Evolutionary conservation across 768 basidiomycete species (phyloP), one percentile per base, ranked within the genome.

Genomic region (Pholiota microspora): DNA sequence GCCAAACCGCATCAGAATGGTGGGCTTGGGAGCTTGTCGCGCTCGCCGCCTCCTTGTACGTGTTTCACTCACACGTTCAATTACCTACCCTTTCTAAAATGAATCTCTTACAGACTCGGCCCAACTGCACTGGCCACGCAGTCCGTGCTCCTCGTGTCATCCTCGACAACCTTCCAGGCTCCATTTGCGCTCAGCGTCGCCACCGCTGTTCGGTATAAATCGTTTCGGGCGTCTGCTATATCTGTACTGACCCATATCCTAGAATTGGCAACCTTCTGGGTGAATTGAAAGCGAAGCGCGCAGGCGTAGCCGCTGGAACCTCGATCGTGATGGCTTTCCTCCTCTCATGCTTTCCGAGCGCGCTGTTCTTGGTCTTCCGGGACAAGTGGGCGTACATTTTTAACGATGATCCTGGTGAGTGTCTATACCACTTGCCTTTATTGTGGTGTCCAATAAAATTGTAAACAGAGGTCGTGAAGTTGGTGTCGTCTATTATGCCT

Each of bases 1-100:
- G 85, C 0, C 92, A 94, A 68, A 87, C 83, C 3, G 92, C 91
- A 1, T 85, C 84, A 3, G 96, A 97, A 69, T 98, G 95, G 96
- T 98, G 95, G 94, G 87, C 89, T 34, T 96, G 96, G 96, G 94
- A 97, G 70, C 78, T 93, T 6, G 70, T 89, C 27, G 86, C 85
- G 23, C 72, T 83, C 1, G 79, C 76, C 4, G 81, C 81, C 2
- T 77, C 77, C 57, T 60, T 78, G 73, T 78, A 58, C 57, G 76
- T 67, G 15, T 36, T 3, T 28, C n/a, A n/a, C n/a, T n/a, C n/a
- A n/a, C n/a, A n/a, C n/a, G n/a, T n/a, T n/a, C n/a, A n/a, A n/a
- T n/a, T n/a, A n/a, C n/a, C n/a, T n/a, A n/a, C n/a, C n/a, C n/a
- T n/a, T n/a, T n/a, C n/a, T n/a, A n/a, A n/a, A 8, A n/a, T 36